phyloP scores from a whole-genome alignment of 129 eudicot genomes.

The Flaveria linearis region DNA sequence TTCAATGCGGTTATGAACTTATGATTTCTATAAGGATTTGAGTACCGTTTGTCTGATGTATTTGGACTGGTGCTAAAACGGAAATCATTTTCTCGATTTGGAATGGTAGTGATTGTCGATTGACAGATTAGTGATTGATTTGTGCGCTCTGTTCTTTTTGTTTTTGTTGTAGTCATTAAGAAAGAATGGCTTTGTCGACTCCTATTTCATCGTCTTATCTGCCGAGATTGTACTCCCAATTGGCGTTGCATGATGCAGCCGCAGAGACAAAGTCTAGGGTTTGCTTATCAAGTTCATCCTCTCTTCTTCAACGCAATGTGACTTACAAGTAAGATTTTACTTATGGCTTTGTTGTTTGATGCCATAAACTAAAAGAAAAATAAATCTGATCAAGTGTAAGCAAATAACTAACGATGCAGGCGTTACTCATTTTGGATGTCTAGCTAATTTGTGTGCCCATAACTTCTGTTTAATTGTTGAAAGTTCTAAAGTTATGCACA shows the following conservation, averaged over 20 bases:
- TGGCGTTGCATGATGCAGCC: conserved; percentile 23
- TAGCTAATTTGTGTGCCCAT: conserved; percentile 13
- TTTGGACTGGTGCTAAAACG: conserved; percentile 3
- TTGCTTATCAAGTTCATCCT: conserved; percentile 27
- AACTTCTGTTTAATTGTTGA: conserved; percentile 3
- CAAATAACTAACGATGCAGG: neutral
- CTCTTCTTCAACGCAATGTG: conserved; percentile 36
- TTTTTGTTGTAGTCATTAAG: conserved; percentile 10
- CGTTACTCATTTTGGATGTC: neutral
- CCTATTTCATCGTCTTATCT: conserved; percentile 40
- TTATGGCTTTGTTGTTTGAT: conserved; percentile 5
- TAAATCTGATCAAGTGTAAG: neutral
- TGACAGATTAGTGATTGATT: conserved; percentile 15
- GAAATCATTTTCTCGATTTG: neutral
- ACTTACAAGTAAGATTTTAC: conserved; percentile 34
- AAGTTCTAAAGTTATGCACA: conserved; percentile 3
- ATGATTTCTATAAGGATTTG: neutral
- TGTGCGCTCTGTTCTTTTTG: neutral
- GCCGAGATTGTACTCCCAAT: conserved; percentile 25
- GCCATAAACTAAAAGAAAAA: neutral
- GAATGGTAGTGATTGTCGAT: conserved; percentile 4
- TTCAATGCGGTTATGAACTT: neutral
- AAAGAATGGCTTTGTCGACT: conserved; percentile 41
- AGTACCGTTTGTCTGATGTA: neutral
- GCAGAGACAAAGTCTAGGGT: conserved; percentile 28